A percentile compares a stretch with the other conserved stretches of the same genome.
These are phyloP conservation scores for Toxoplasma gondii DNA, from an alignment of 169 alveolate species.

Conservation along the genomic window DNA sequence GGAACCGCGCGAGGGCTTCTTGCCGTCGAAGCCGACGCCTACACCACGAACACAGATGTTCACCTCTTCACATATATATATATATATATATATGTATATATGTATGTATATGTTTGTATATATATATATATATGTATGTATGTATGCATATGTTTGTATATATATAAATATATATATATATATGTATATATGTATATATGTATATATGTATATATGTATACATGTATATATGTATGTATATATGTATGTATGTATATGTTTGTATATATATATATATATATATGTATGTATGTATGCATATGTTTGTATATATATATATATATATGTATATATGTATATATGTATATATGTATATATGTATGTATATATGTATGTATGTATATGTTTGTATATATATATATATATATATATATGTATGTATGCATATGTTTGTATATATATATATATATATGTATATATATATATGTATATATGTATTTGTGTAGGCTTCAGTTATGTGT, in stretches of 20 bases:
- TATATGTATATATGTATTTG: too few species aligned
- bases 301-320: not conserved
- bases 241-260: not conserved
- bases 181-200: not conserved
- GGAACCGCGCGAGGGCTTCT: too few species aligned
- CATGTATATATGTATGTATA: too few species aligned
- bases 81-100: not conserved
- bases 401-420: too few species aligned
- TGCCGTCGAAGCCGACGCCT: not conserved
- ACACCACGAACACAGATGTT: not conserved
- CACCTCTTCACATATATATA: too few species aligned
- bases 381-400: not conserved
- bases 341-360: not conserved
- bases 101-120: not conserved
- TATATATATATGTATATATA: too few species aligned
- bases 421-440: not conserved
- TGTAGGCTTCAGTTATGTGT: too few species aligned
- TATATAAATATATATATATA: not conserved
- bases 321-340: conserved; percentile 9
- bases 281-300: too few species aligned
- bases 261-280: too few species aligned
- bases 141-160: not conserved
- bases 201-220: too few species aligned
- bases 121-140: not conserved
- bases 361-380: not conserved